phyloP scores from a whole-genome alignment of 2,329 filamentous ascomycete genomes.

The Trichoderma arundinaceum region DNA sequence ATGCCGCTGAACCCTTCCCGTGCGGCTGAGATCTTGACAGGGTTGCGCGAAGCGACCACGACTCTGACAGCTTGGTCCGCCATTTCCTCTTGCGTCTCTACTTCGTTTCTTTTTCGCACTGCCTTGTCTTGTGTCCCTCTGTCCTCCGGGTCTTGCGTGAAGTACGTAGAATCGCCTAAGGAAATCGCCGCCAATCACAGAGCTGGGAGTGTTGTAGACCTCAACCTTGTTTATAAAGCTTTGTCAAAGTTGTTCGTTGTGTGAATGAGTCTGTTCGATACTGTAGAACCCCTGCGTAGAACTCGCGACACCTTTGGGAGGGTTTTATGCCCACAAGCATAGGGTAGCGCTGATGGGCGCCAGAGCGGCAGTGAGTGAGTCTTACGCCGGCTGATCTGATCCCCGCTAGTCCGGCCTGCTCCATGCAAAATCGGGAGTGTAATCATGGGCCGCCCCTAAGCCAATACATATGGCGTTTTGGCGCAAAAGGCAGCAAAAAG shows the following conservation, averaged over 20 bases:
- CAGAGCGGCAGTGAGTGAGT: conserved; percentile 10
- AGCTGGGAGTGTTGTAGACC: background rate
- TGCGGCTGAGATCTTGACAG: conserved; percentile 48
- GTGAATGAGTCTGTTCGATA: background rate
- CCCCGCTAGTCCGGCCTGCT: background rate
- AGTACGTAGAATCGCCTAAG: too few species aligned
- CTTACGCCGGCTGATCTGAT: conserved; percentile 5
- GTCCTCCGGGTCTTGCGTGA: background rate
- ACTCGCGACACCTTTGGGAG: background rate
- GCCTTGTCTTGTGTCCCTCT: too few species aligned
- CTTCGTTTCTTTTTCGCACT: background rate
- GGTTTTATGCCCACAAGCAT: background rate
- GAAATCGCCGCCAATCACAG: too few species aligned
- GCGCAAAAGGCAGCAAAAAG: too few species aligned
- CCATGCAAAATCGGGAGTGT: background rate
- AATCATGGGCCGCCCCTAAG: background rate
- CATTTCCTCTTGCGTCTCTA: background rate
- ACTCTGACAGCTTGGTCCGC: conserved; percentile 29
- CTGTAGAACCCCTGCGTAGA: background rate
- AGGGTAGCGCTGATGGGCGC: background rate
- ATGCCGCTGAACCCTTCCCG: conserved; percentile 45
- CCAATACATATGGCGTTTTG: too few species aligned
- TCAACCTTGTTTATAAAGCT: background rate
- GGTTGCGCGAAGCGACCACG: conserved; percentile 49
- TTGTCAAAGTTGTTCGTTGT: background rate